Conservation (phyloP, 78 protist genomes). For the slime mould (Dictyostelium discoideum) region DNA sequence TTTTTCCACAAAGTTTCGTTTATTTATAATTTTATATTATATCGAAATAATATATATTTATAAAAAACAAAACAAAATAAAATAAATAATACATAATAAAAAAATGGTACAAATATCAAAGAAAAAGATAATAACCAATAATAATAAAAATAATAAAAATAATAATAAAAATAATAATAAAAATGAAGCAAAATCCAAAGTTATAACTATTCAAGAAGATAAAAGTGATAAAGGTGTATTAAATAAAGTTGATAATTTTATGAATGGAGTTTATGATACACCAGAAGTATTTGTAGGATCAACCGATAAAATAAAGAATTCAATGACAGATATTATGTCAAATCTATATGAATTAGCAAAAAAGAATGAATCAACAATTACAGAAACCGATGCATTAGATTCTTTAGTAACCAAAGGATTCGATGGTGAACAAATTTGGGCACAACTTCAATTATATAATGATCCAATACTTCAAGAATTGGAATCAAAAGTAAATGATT, state of each 20-base stretch:
- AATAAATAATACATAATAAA: neutral
- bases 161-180: neutral
- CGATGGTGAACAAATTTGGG: conserved; percentile 86
- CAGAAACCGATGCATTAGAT: conserved; percentile 40
- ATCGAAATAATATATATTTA: too few relatives aligned
- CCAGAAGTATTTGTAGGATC: conserved; percentile 44
- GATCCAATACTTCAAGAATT: conserved; percentile 38
- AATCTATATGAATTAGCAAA: conserved; percentile 33
- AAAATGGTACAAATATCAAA: neutral
- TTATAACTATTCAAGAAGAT: neutral
- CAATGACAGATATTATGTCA: neutral
- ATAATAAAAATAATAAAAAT: too few relatives aligned
- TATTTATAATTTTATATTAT: too few relatives aligned
- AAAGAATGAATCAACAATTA: conserved; percentile 37
- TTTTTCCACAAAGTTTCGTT: neutral
- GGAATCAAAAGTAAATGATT: neutral
- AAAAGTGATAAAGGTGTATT: conserved; percentile 10
- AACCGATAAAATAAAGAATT: neutral
- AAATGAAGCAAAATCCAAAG: neutral
- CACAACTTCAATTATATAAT: conserved; percentile 73
- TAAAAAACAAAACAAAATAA: too few relatives aligned
- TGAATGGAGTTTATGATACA: conserved; percentile 14
- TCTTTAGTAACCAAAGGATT: conserved; percentile 51
- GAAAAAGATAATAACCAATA: neutral
- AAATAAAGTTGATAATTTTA: neutral